phyloP scores from a whole-genome alignment of 1,284 basidiomycete genomes.

The Cryptococcus jaspeensis region DNA sequence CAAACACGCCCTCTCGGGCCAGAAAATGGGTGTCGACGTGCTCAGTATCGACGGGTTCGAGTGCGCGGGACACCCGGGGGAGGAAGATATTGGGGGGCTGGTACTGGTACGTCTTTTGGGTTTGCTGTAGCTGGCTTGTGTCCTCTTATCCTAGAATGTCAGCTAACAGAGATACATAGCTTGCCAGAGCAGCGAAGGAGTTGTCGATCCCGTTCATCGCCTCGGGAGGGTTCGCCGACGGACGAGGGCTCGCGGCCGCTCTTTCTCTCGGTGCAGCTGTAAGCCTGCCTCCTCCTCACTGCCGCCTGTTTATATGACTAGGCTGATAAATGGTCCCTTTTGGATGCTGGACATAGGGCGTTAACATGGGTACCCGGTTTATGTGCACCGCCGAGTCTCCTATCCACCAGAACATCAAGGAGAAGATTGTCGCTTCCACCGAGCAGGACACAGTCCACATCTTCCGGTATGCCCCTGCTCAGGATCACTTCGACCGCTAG shows the following conservation, averaged over 20 bases:
- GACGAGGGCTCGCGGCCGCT: slow-evolving; percentile 75
- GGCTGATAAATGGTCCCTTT: no score
- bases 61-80: slow-evolving; percentile 91
- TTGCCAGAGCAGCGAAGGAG: slow-evolving; percentile 83
- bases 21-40: slow-evolving; percentile 76
- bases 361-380: slow-evolving; percentile 69
- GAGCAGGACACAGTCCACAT: slow-evolving; percentile 83
- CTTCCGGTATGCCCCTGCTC: slow-evolving; percentile 61
- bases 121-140: background rate
- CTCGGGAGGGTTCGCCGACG: slow-evolving; percentile 81
- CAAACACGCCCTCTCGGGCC: slow-evolving; percentile 76
- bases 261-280: slow-evolving; percentile 79
- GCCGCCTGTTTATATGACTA: background rate
- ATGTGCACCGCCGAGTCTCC: slow-evolving; percentile 59
- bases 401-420: slow-evolving; percentile 87
- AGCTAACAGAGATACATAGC: slow-evolving; percentile 54
- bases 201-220: slow-evolving; percentile 83
- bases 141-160: background rate
- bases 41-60: slow-evolving; percentile 87
- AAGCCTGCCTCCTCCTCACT: slow-evolving; percentile 52
- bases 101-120: slow-evolving; percentile 62
- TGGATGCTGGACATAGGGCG: slow-evolving; percentile 64
- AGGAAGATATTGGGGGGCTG: slow-evolving; percentile 90
- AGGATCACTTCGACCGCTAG: slow-evolving; percentile 7
- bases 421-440: slow-evolving; percentile 76